Percentiles rank a stretch among this genome's conserved stretches.
Evolutionary conservation across 768 basidiomycete genomes (phyloP).

Genomic region (Termitomyces sp.): DNA sequence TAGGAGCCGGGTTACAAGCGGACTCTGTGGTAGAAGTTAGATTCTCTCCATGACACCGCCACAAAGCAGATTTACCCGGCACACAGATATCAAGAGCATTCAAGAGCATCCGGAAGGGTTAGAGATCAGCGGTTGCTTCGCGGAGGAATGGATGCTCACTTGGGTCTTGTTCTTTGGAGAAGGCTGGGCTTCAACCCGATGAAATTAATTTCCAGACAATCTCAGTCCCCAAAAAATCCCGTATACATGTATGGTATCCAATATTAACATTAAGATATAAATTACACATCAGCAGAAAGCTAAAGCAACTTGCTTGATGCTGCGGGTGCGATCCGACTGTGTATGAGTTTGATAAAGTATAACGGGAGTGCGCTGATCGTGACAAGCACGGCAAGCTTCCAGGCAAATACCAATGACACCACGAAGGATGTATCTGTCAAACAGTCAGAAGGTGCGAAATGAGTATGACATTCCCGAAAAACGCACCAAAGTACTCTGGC

Average conservation of each 20-base stretch:
- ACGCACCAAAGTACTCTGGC: slow-evolving; percentile 94
- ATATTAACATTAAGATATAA: slow-evolving; percentile 4
- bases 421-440: slow-evolving; percentile 87
- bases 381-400: slow-evolving; percentile 95
- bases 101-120: not conserved
- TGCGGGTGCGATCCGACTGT: slow-evolving; percentile 85
- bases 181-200: not conserved
- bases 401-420: slow-evolving; percentile 80
- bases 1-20: not conserved
- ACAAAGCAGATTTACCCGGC: not conserved
- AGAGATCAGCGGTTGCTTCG: not conserved
- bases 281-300: not conserved
- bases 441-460: slow-evolving; percentile 1
- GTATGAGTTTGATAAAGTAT: slow-evolving; percentile 86
- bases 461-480: not conserved
- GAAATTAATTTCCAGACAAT: not conserved
- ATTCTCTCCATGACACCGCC: not conserved
- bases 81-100: no score
- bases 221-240: no score
- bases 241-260: slow-evolving; percentile 7
- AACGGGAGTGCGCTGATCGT: slow-evolving; percentile 91
- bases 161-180: not conserved
- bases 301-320: slow-evolving; percentile 89
- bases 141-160: not conserved
- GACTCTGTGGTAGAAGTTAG: not conserved